Evolutionary conservation across 148 eudicot genomes (phyloP).

Genomic region (Dysphania ambrosioides): DNA sequence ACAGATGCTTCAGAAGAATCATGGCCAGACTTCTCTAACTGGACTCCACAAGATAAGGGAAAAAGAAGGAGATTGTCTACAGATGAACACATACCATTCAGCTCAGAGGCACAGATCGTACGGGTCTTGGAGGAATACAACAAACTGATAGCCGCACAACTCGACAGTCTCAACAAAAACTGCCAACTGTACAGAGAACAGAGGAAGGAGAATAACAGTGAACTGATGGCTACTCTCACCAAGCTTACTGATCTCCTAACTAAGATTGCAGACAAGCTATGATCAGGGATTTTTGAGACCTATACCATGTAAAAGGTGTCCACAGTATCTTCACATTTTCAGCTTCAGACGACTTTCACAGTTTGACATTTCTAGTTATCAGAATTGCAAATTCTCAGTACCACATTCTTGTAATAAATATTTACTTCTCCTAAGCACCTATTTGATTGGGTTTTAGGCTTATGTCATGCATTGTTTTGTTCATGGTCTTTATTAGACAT

Average conservation of each 20-base stretch:
- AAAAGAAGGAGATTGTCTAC: conserved; percentile 25
- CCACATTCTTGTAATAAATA: neutral
- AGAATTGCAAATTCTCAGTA: neutral
- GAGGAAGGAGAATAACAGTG: conserved; percentile 41
- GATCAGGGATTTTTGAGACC: neutral
- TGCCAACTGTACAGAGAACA: conserved; percentile 46
- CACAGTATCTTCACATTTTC: neutral
- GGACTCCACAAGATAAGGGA: conserved; percentile 21
- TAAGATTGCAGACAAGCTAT: conserved; percentile 55
- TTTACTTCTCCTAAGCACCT: neutral
- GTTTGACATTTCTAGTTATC: neutral
- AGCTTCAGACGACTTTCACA: neutral
- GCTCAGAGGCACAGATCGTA: conserved; percentile 28
- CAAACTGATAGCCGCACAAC: conserved; percentile 37
- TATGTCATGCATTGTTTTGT: too few relatives aligned
- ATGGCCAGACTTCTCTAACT: conserved; percentile 22
- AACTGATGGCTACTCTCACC: conserved; percentile 43
- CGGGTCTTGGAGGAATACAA: conserved; percentile 42
- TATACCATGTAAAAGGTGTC: neutral
- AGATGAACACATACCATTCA: conserved; percentile 26
- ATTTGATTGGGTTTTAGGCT: neutral
- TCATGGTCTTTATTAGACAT: neutral
- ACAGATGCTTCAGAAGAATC: conserved; percentile 25
- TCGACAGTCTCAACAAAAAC: conserved; percentile 46
- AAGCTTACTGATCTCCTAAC: conserved; percentile 49